Percentiles rank a stretch among this genome's conserved stretches.
Evolutionary conservation across 2,329 filamentous ascomycete genomes (phyloP).

Genomic region (Pezicula carpinea): DNA sequence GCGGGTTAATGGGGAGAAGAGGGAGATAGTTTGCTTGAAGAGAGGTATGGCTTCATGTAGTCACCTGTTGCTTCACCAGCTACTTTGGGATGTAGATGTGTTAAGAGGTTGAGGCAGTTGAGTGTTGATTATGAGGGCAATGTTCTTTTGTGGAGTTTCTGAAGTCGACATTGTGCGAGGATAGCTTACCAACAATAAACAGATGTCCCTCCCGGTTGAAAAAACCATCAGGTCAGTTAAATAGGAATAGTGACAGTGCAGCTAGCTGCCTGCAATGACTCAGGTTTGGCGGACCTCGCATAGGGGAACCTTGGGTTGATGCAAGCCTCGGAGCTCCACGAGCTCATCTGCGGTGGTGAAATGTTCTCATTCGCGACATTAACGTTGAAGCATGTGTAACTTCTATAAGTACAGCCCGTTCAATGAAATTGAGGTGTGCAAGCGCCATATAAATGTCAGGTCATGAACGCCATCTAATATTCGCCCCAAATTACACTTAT

Average conservation of each 20-base stretch:
- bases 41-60: neutral
- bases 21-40: neutral
- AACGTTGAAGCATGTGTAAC: too few relatives aligned
- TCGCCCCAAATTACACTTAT: too few relatives aligned
- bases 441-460: neutral
- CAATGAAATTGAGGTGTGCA: neutral
- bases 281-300: constrained; percentile 2
- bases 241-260: neutral
- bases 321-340: too few relatives aligned
- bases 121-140: constrained; percentile 3
- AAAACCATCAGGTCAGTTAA: too few relatives aligned
- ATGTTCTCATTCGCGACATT: too few relatives aligned
- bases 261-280: neutral
- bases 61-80: neutral
- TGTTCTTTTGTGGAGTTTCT: neutral
- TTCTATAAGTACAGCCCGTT: neutral
- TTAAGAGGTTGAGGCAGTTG: neutral
- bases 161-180: neutral
- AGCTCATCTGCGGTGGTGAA: too few relatives aligned
- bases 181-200: too few relatives aligned
- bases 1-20: neutral
- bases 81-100: neutral
- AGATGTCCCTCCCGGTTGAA: too few relatives aligned
- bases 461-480: neutral
- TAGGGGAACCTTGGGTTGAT: too few relatives aligned